Conservation (phyloP, 148 eudicot species). For the Cornus florida region DNA sequence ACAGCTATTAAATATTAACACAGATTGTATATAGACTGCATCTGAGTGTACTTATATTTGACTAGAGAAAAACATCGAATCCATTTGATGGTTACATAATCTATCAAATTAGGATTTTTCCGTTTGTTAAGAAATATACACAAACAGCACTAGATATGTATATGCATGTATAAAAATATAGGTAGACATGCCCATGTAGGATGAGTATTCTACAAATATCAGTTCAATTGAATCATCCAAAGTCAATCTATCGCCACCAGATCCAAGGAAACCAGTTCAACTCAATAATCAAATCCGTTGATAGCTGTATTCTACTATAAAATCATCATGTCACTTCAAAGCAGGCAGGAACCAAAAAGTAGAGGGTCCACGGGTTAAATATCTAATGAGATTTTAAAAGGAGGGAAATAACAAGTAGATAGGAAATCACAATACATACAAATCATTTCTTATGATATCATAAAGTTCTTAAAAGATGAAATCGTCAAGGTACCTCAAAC, state of each 20-base stretch:
- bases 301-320: not conserved
- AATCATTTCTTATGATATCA: not conserved
- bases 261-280: not conserved
- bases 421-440: not conserved
- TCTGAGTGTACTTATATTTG: too few species aligned
- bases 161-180: too few species aligned
- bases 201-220: not conserved
- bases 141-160: not conserved
- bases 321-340: not conserved
- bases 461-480: conserved; percentile 7
- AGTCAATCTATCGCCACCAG: not conserved
- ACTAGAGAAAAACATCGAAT: not conserved
- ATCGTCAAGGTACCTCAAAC: conserved; percentile 64
- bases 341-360: not conserved
- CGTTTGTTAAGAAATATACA: too few species aligned
- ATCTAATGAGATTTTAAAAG: not conserved
- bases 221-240: not conserved
- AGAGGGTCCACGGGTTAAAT: not conserved
- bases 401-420: not conserved
- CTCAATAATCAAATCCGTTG: not conserved
- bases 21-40: not conserved
- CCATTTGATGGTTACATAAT: not conserved
- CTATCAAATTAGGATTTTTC: not conserved
- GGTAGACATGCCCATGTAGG: not conserved
- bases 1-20: not conserved